These are phyloP conservation scores for Zymoseptoria brevis DNA, from an alignment of 2,329 filamentous ascomycete genomes.

Conservation along the genomic window DNA sequence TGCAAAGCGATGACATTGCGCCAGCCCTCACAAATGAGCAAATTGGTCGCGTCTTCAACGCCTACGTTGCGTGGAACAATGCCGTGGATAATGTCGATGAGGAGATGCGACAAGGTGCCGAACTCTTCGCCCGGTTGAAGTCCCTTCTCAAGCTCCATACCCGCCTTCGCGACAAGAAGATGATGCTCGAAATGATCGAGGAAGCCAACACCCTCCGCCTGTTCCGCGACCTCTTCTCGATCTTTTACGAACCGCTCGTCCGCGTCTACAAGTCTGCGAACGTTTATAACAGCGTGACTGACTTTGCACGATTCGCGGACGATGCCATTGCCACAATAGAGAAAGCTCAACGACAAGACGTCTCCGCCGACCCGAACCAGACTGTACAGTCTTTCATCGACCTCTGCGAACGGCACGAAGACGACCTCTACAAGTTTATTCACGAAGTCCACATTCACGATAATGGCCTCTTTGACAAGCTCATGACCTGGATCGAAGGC, in stretches of 20 bases:
- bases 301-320: conserved; percentile 87
- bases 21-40: conserved; percentile 67
- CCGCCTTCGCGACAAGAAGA: conserved; percentile 84
- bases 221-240: conserved; percentile 92
- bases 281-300: conserved; percentile 93
- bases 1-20: conserved; percentile 68
- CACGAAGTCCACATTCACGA: conserved; percentile 97
- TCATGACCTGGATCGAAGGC: conserved; percentile 96
- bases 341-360: conserved; percentile 63
- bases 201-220: conserved; percentile 95
- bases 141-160: conserved; percentile 88
- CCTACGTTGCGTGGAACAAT: conserved; percentile 91
- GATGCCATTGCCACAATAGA: conserved; percentile 80
- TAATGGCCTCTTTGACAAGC: conserved; percentile 87
- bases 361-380: conserved; percentile 92
- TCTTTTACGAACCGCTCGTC: conserved; percentile 96
- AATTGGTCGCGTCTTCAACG: conserved; percentile 80
- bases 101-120: conserved; percentile 79
- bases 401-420: conserved; percentile 85
- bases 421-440: conserved; percentile 98
- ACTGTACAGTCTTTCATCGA: conserved; percentile 98
- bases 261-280: conserved; percentile 98
- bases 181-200: conserved; percentile 94
- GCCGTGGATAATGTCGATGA: conserved; percentile 86
- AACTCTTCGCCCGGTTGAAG: conserved; percentile 90